Conservation (phyloP, 257 asterid species). For the Scutellaria minor region DNA sequence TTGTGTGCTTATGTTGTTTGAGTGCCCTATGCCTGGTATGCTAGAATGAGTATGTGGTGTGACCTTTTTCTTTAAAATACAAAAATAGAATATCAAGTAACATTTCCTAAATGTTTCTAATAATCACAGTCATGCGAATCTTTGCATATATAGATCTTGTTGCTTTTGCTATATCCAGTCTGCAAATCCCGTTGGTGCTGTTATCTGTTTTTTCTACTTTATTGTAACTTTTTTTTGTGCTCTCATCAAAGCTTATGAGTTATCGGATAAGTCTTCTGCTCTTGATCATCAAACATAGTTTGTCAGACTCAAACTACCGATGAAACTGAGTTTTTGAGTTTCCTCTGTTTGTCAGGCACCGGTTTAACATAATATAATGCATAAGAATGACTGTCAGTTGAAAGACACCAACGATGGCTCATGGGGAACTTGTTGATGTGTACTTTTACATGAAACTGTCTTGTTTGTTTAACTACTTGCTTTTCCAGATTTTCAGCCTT, state of each 20-base stretch:
- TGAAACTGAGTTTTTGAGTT: constrained; percentile 3
- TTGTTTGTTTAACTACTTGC: constrained; percentile 18
- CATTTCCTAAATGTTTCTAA: background rate
- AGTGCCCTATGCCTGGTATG: background rate
- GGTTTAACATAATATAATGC: background rate
- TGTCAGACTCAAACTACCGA: background rate
- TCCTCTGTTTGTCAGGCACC: background rate
- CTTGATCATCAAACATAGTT: background rate
- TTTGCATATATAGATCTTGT: background rate
- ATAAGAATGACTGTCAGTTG: background rate
- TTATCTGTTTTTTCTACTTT: background rate
- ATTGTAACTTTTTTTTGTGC: background rate
- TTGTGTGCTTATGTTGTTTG: background rate
- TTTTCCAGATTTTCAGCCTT: constrained; percentile 20
- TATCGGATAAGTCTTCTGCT: background rate
- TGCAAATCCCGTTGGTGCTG: constrained; percentile 9
- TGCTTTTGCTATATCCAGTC: constrained; percentile 8
- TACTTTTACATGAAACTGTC: background rate
- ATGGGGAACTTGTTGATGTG: constrained; percentile 4
- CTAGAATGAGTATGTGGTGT: constrained; percentile 1
- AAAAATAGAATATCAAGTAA: background rate
- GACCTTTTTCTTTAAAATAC: background rate
- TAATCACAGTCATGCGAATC: background rate
- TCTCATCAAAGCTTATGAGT: constrained; percentile 2
- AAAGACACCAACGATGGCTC: background rate